Evolutionary conservation across 352 stramenopile genomes (phyloP).

Genomic region (Globisporangium viniferum): DNA sequence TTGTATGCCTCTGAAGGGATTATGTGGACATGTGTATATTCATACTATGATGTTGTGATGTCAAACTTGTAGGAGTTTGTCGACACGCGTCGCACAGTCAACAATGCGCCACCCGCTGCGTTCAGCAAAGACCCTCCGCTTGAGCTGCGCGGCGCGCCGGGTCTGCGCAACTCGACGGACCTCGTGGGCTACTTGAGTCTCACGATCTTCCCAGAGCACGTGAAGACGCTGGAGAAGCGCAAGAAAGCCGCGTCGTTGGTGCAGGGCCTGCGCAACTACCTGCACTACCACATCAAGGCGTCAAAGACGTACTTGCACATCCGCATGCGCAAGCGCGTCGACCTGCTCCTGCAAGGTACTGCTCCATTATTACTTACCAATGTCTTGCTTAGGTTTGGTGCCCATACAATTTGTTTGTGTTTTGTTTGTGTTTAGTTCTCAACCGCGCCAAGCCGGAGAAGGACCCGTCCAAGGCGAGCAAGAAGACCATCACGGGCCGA

Average conservation of each 20-base stretch:
- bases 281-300: constrained; percentile 96
- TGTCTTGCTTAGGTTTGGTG: not conserved
- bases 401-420: not conserved
- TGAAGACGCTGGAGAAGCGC: constrained; percentile 85
- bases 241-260: constrained; percentile 87
- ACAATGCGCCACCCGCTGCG: constrained; percentile 90
- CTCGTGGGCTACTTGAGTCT: constrained; percentile 90
- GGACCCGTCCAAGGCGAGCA: constrained; percentile 83
- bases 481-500: constrained; percentile 92
- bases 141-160: constrained; percentile 71
- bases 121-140: constrained; percentile 91
- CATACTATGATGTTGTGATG: not conserved
- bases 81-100: constrained; percentile 89
- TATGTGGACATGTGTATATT: not conserved
- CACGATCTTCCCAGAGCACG: constrained; percentile 88
- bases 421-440: constrained; percentile 55
- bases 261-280: constrained; percentile 90
- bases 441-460: constrained; percentile 90
- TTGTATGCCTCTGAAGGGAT: not conserved
- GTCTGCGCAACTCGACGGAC: constrained; percentile 55
- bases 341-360: constrained; percentile 89
- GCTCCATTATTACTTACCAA: not conserved
- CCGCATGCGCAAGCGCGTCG: constrained; percentile 93
- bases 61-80: constrained; percentile 79
- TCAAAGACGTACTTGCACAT: constrained; percentile 96